Evolutionary conservation across 106 monocot species (phyloP).

Genomic region (Apostasia shenzhenica): DNA sequence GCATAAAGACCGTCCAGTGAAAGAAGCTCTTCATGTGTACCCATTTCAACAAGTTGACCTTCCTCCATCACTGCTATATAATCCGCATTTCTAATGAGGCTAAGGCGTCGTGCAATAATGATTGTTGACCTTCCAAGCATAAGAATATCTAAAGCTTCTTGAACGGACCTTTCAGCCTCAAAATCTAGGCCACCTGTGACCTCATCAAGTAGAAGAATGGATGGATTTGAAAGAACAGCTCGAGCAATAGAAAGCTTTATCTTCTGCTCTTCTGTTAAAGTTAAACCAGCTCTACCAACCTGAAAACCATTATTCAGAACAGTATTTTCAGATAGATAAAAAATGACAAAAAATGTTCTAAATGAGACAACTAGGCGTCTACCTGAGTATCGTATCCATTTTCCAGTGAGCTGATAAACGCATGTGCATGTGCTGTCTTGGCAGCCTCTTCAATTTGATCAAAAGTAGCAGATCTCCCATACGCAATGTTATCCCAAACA

Average conservation of each 20-base stretch:
- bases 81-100: constrained; percentile 92
- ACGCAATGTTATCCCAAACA: constrained; percentile 91
- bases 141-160: constrained; percentile 82
- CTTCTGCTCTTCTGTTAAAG: constrained; percentile 81
- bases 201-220: constrained; percentile 95
- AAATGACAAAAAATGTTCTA: no score
- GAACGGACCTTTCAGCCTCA: constrained; percentile 86
- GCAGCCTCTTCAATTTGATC: constrained; percentile 99
- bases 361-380: background rate
- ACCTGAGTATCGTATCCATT: constrained; percentile 92
- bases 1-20: constrained; percentile 82
- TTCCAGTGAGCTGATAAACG: constrained; percentile 82
- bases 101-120: constrained; percentile 87
- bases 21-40: constrained; percentile 88
- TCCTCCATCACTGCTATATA: constrained; percentile 99
- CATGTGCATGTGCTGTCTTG: constrained; percentile 91
- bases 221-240: constrained; percentile 91
- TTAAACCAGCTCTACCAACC: constrained; percentile 84
- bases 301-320: constrained; percentile 15
- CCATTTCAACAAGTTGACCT: constrained; percentile 97
- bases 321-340: background rate
- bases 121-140: constrained; percentile 97
- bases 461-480: constrained; percentile 74
- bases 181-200: constrained; percentile 97
- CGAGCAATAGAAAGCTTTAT: constrained; percentile 94